These are phyloP conservation scores for Polytrichum commune DNA, from an alignment of 225 moss, liverwort and hornwort genomes.

Conservation along the genomic window DNA sequence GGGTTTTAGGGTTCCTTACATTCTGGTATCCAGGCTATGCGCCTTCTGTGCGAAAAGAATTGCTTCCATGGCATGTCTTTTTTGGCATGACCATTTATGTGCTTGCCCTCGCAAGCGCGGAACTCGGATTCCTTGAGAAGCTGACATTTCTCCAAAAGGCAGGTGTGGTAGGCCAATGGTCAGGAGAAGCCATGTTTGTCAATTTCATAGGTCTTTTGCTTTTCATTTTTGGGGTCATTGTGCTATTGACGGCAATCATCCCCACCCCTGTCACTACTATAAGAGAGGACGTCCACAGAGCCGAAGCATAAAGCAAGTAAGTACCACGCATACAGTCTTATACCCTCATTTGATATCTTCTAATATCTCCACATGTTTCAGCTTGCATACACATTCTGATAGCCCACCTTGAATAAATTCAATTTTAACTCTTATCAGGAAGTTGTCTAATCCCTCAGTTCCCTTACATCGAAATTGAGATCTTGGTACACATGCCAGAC, in stretches of 20 bases:
- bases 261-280: conserved; percentile 22
- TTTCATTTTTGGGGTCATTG: conserved; percentile 32
- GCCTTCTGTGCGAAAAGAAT: conserved; percentile 21
- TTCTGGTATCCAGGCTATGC: conserved; percentile 51
- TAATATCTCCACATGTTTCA: neutral
- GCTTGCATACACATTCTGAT: too few relatives aligned
- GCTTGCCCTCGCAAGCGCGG: conserved; percentile 33
- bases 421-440: too few relatives aligned
- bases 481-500: too few relatives aligned
- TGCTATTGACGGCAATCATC: conserved; percentile 32
- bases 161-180: conserved; percentile 32
- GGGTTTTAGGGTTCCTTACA: conserved; percentile 46
- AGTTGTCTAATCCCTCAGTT: too few relatives aligned
- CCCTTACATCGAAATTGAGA: too few relatives aligned
- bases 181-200: conserved; percentile 38
- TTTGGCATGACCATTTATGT: conserved; percentile 33
- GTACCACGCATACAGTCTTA: neutral
- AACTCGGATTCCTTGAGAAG: conserved; percentile 52
- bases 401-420: too few relatives aligned
- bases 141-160: conserved; percentile 47
- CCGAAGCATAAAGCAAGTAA: conserved; percentile 30
- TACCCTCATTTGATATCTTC: neutral
- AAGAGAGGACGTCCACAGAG: conserved; percentile 43
- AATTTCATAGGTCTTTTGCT: conserved; percentile 33
- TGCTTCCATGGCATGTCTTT: conserved; percentile 59